A percentile compares a stretch with the other conserved stretches of the same genome.
Evolutionary conservation across 2,329 filamentous ascomycete species (phyloP).

Genomic region (Nakataea oryzae): DNA sequence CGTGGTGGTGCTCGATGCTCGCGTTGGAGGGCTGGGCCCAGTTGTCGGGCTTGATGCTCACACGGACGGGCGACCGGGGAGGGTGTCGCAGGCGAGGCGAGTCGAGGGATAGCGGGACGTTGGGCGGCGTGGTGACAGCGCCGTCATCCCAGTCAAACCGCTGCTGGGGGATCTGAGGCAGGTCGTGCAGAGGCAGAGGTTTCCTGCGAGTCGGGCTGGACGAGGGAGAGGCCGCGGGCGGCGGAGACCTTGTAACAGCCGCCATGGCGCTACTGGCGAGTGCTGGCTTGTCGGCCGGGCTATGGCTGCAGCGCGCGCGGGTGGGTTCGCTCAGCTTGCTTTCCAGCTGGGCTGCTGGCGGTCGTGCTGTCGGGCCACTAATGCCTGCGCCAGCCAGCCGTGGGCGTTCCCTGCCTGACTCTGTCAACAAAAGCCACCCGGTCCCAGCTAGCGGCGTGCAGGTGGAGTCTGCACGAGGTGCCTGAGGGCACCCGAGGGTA

Average conservation of each 20-base stretch:
- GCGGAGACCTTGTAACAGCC: slow-evolving; percentile 16
- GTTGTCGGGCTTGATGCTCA: slow-evolving; percentile 42
- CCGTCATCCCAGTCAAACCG: slow-evolving; percentile 1
- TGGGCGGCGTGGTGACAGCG: slow-evolving; percentile 18
- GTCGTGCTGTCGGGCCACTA: neutral
- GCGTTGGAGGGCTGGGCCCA: slow-evolving; percentile 42
- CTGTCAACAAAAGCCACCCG: neutral
- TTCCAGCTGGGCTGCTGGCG: neutral
- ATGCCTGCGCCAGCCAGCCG: neutral
- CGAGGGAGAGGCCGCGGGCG: slow-evolving; percentile 13
- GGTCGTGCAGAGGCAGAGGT: slow-evolving; percentile 21
- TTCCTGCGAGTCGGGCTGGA: slow-evolving; percentile 20
- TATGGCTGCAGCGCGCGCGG: neutral
- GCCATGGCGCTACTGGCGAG: slow-evolving; percentile 16
- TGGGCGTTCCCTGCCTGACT: neutral
- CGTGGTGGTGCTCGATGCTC: slow-evolving; percentile 31
- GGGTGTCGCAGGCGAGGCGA: slow-evolving; percentile 37
- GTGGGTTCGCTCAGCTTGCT: neutral
- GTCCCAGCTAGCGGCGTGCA: neutral
- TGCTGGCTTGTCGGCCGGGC: neutral
- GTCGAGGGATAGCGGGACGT: slow-evolving; percentile 16
- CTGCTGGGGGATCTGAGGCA: slow-evolving; percentile 12
- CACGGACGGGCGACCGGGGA: slow-evolving; percentile 44
- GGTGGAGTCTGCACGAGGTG: neutral
- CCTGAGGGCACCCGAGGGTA: neutral